Conservation (phyloP, 2,329 filamentous ascomycete species). For the Ilyonectria mors-panacis region DNA sequence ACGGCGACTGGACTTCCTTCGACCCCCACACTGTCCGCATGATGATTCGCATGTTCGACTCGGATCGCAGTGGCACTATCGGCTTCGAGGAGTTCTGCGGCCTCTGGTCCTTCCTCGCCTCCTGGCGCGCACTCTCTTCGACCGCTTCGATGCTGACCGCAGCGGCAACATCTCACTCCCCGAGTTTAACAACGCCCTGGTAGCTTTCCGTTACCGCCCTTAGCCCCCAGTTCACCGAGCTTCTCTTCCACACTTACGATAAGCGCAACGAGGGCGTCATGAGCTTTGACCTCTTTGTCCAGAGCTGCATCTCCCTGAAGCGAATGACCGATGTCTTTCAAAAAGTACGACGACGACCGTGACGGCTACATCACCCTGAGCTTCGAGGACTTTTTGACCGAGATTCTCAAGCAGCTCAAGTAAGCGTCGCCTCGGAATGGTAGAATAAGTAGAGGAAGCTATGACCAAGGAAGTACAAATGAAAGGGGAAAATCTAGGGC, state of each 20-base stretch:
- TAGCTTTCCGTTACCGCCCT: constrained; percentile 94
- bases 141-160: constrained; percentile 91
- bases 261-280: constrained; percentile 79
- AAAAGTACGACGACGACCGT: constrained; percentile 97
- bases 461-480: constrained; percentile 9
- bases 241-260: constrained; percentile 92
- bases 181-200: constrained; percentile 91
- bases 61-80: constrained; percentile 88
- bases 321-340: constrained; percentile 99
- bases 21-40: constrained; percentile 95
- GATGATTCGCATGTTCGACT: constrained; percentile 99
- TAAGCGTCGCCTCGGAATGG: constrained; percentile 45
- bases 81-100: constrained; percentile 97
- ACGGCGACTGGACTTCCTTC: constrained; percentile 96
- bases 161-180: constrained; percentile 87
- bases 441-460: constrained; percentile 17
- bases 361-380: constrained; percentile 92
- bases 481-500: constrained; percentile 3
- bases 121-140: constrained; percentile 95
- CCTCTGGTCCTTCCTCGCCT: constrained; percentile 94
- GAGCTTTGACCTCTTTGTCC: constrained; percentile 97
- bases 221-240: constrained; percentile 84
- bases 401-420: constrained; percentile 74
- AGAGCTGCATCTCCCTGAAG: constrained; percentile 96
- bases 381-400: constrained; percentile 85